Base-by-base conservation (phyloP, 2,329 filamentous ascomycete genomes). In the Talaromyces sp. region DNA sequence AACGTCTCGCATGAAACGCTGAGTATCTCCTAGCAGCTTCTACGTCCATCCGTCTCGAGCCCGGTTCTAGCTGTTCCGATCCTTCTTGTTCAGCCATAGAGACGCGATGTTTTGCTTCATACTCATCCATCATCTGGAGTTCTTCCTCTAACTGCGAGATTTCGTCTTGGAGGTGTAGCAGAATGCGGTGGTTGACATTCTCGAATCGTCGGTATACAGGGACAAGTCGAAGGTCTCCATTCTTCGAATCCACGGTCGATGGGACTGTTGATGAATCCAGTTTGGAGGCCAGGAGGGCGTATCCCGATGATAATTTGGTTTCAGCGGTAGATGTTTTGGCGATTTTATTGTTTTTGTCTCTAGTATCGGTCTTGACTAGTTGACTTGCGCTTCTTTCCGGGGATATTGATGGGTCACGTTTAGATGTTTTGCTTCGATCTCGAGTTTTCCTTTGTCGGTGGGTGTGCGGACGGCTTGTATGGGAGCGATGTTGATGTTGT, bases 171-270 rank as follows among this genome's bases (percentile, higher is more conserved):
- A 96, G 82, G 68, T 95, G 89, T 0, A 97, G 82, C 2, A 97
- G 80, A 2, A 96, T 80, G 2, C 93, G 88, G 74, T 96, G 92
- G 71, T 95, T 93, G 19, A 97, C 80, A 11, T 87, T 84, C 73
- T 91, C 89, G 72, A 97, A 97, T 64, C 89, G 89, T 50, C 93
- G 87, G 75, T 96, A 97, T 66, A 96, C 85, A 0, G 92, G 91
- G 3, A 76, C 73, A 13, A 77, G 71, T 37, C 69, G 76, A 69
- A 68, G 69, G 11, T 72, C 71, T 37, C 31, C n/a, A 16, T 41
- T 37, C 24, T n/a, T 45, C 19, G 39, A n/a, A 52, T 54, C 72
- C 69, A 33, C 69, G 68, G 3, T 68, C 14, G 19, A 37, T 6
- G 27, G n/a, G 3, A 54, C 8, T 47, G 43, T 56, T 19, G 76